phyloP scores from a whole-genome alignment of 768 basidiomycete species.

The Leccinellum luteum region DNA sequence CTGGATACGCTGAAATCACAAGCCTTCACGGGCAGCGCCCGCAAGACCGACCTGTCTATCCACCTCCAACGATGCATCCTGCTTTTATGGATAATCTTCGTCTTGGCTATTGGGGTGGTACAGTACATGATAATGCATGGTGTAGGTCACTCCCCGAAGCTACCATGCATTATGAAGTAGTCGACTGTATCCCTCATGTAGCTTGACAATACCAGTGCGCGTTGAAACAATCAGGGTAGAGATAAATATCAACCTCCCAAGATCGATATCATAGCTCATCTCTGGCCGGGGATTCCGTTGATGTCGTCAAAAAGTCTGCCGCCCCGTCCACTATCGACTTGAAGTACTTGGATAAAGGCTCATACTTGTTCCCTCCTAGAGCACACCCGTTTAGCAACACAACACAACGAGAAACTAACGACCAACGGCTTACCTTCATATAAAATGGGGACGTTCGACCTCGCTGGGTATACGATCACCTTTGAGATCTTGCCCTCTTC shows the following conservation, averaged over 20 bases:
- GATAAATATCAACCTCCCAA: slow-evolving; percentile 5
- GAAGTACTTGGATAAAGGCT: slow-evolving; percentile 71
- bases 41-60: slow-evolving; percentile 62
- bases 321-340: slow-evolving; percentile 69
- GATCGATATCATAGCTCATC: slow-evolving; percentile 28
- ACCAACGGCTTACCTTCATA: slow-evolving; percentile 58
- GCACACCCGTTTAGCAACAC: background rate
- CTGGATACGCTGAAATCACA: slow-evolving; percentile 78
- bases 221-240: background rate
- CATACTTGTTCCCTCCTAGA: slow-evolving; percentile 68
- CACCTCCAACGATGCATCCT: slow-evolving; percentile 70
- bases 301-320: slow-evolving; percentile 45
- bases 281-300: slow-evolving; percentile 36
- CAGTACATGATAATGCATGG: no score
- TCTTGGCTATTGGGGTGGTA: no score
- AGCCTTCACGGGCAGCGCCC: slow-evolving; percentile 64
- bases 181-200: no score
- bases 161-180: no score
- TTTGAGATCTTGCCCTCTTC: slow-evolving; percentile 55
- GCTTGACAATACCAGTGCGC: background rate
- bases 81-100: slow-evolving; percentile 58
- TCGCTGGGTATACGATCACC: slow-evolving; percentile 67
- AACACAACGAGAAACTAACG: background rate
- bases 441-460: slow-evolving; percentile 50
- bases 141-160: no score